A percentile compares a stretch with the other conserved stretches of the same genome.
These are phyloP conservation scores for Arachnomyces sp. DNA, from an alignment of 2,329 filamentous ascomycete species.

Conservation along the genomic window DNA sequence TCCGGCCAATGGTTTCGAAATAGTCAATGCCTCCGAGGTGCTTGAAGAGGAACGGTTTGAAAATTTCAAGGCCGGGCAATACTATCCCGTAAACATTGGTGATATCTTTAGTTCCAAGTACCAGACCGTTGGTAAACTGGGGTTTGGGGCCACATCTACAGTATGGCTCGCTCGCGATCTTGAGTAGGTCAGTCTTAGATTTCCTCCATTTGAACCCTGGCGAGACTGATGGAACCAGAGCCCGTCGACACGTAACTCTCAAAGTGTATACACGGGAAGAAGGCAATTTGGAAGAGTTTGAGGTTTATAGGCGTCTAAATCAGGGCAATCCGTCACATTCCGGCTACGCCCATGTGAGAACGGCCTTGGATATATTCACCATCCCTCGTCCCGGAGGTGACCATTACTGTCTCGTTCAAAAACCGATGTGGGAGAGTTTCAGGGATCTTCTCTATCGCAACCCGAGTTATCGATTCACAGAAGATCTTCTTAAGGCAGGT, in stretches of 20 bases:
- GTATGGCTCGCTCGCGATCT: conserved; percentile 25
- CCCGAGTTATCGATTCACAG: conserved; percentile 29
- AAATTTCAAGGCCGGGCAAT: conserved; percentile 19
- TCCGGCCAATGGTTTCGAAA: conserved; percentile 16
- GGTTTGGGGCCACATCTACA: conserved; percentile 22
- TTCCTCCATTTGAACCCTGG: conserved; percentile 3
- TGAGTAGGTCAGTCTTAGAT: conserved; percentile 12
- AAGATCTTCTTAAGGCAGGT: conserved; percentile 30
- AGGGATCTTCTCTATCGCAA: conserved; percentile 32
- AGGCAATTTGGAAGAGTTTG: conserved; percentile 17
- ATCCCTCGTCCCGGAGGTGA: conserved; percentile 18
- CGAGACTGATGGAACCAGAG: conserved; percentile 14
- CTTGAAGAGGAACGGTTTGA: conserved; percentile 22
- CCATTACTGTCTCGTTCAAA: conserved; percentile 29
- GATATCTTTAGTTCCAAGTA: conserved; percentile 22
- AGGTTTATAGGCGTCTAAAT: conserved; percentile 22
- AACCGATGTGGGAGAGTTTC: conserved; percentile 35
- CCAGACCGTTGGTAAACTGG: conserved; percentile 23
- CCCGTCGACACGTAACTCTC: conserved; percentile 17
- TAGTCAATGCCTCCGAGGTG: conserved; percentile 10
- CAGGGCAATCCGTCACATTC: conserved; percentile 19
- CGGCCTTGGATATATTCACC: conserved; percentile 24
- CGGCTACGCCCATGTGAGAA: conserved; percentile 23
- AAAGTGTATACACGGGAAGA: conserved; percentile 19
- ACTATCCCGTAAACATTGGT: conserved; percentile 26